phyloP scores from a whole-genome alignment of 2,329 filamentous ascomycete species.

The Ophiostoma populinum region DNA sequence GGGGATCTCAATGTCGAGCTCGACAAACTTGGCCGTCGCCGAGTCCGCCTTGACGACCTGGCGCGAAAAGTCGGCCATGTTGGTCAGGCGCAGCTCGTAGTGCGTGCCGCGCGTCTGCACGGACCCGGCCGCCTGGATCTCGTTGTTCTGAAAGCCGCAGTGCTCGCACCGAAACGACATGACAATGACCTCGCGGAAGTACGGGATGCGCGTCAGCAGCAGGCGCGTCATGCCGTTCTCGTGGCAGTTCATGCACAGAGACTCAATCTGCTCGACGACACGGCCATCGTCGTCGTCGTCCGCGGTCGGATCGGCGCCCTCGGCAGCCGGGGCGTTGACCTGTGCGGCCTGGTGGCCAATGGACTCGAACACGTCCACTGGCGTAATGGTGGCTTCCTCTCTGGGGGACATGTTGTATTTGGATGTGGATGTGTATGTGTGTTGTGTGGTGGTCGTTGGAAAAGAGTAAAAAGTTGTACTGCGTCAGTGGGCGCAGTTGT shows the following conservation, averaged over 20 bases:
- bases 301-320: slow-evolving; percentile 13
- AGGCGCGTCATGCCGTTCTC: slow-evolving; percentile 71
- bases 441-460: background rate
- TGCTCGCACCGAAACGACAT: slow-evolving; percentile 92
- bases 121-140: slow-evolving; percentile 80
- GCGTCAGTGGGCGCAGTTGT: too few relatives aligned
- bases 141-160: slow-evolving; percentile 79
- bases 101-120: slow-evolving; percentile 79
- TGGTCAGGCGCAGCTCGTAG: slow-evolving; percentile 66
- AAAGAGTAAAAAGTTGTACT: too few relatives aligned
- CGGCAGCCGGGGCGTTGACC: slow-evolving; percentile 21
- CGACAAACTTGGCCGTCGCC: slow-evolving; percentile 71
- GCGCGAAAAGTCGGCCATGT: slow-evolving; percentile 57
- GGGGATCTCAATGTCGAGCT: slow-evolving; percentile 85
- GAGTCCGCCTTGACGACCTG: slow-evolving; percentile 88
- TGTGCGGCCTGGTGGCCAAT: slow-evolving; percentile 44
- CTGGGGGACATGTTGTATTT: slow-evolving; percentile 19
- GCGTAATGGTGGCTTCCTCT: slow-evolving; percentile 18
- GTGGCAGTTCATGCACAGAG: slow-evolving; percentile 73
- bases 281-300: slow-evolving; percentile 29
- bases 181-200: slow-evolving; percentile 92
- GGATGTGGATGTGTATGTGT: slow-evolving; percentile 1
- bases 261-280: slow-evolving; percentile 54
- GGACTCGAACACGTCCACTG: slow-evolving; percentile 40
- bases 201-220: slow-evolving; percentile 82